Conservation (phyloP, 352 stramenopile genomes). For the Poterioochromonas sp. region DNA sequence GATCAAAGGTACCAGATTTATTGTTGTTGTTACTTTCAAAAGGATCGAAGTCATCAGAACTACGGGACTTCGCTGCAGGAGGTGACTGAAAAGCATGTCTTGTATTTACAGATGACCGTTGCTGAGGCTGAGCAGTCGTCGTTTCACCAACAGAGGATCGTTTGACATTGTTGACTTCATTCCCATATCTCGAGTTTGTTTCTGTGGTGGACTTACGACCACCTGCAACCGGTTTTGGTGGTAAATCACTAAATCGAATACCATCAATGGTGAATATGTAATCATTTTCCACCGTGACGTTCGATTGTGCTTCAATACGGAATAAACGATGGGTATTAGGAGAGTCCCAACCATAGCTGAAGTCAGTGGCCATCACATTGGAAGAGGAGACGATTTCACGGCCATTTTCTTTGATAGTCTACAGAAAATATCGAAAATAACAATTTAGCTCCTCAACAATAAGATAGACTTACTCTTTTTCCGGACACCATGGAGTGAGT, state of each 20-base stretch:
- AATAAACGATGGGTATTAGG: not conserved
- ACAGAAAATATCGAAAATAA: not conserved
- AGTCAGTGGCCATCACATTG: not conserved
- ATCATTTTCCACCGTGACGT: not conserved
- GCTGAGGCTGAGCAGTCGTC: no score
- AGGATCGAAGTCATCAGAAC: no score
- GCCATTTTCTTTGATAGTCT: constrained; percentile 13
- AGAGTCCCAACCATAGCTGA: constrained; percentile 16
- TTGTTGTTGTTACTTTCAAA: not conserved
- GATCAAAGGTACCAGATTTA: not conserved
- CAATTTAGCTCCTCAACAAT: not conserved
- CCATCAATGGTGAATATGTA: constrained; percentile 22
- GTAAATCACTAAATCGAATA: not conserved
- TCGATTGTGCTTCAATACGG: not conserved
- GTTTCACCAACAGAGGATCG: not conserved
- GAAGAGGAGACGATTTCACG: not conserved
- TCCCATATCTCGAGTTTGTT: not conserved
- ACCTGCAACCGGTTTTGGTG: no score
- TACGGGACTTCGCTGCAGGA: not conserved
- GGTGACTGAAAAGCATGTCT: no score
- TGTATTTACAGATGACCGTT: no score
- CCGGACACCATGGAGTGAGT: not conserved
- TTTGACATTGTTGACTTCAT: not conserved
- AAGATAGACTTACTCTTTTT: not conserved
- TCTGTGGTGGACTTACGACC: not conserved